Evolutionary conservation across 805 yeast genomes (phyloP).

Genomic region (Nakazawaea anatomiae): DNA sequence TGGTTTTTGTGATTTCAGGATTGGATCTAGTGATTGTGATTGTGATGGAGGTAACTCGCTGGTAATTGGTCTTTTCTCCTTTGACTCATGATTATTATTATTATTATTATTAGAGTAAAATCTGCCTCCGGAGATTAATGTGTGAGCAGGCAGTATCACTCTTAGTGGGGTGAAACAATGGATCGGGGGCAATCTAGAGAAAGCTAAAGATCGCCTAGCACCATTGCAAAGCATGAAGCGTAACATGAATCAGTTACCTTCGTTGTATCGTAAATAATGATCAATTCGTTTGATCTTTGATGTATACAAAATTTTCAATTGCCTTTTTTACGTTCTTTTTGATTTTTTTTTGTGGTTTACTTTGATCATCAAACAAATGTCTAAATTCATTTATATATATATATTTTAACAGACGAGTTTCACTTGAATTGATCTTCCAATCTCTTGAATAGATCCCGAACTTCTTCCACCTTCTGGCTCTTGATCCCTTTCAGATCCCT

Average conservation of each 20-base stretch:
- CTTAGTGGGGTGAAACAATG: neutral
- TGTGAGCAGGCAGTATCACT: neutral
- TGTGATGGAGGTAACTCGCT: neutral
- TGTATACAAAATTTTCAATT: neutral
- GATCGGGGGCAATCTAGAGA: neutral
- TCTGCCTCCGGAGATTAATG: neutral
- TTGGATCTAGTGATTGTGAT: neutral
- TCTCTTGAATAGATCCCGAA: conserved; percentile 44
- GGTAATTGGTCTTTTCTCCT: neutral
- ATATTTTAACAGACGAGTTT: conserved; percentile 3
- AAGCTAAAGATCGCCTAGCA: neutral
- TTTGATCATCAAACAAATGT: neutral
- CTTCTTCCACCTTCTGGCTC: conserved; percentile 42
- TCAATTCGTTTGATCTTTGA: neutral
- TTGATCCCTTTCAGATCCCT: conserved; percentile 42
- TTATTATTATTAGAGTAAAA: neutral
- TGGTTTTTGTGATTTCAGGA: neutral
- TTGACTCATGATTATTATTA: neutral
- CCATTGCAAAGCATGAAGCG: neutral
- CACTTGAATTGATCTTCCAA: conserved; percentile 45
- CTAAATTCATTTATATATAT: neutral
- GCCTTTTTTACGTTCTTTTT: neutral
- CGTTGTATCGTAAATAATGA: neutral
- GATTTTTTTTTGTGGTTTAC: too few relatives aligned
- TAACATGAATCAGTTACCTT: neutral